Base-by-base conservation (phyloP, 2,329 filamentous ascomycete genomes). In the Cladorrhinum sp. region DNA sequence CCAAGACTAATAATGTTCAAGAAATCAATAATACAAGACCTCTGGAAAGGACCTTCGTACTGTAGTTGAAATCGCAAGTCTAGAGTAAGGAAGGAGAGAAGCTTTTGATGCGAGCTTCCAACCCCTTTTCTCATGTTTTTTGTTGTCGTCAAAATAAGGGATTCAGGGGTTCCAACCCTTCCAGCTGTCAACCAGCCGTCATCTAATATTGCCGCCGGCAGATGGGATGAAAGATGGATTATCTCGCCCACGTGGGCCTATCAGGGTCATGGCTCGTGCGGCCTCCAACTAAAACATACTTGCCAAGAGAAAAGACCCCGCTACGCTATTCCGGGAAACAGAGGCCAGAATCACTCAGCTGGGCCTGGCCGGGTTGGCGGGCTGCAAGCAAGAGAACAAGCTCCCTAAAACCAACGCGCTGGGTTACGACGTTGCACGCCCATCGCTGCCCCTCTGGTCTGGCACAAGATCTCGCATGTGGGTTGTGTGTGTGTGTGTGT, bases 301-400 rank as follows among this genome's bases (percentile, higher is more conserved):
- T 55, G 52, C 21, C 52, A 39, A 55, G 30, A 33, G 7, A 21
- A 9, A 8, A 6, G 20, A 33, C 30, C 52, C 52, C 52, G 52
- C 53, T 55, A 42, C 53, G 21, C 53, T 55, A 55, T 55, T 55
- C 39, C 33, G n/a, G 53, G 53, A 24, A 55, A 42, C 53, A 26
- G 21, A 21, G 33, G 12, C 33, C 33, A 42, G 4, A 8, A 42
- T 23, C 23, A 21, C n/a, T n/a, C 21, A 23, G 53, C 33, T 55
- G 30, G 33, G 53, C 18, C 24, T 26, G 12, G 33, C 20, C 39
- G n/a, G 33, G 53, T 30, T 21, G 33, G 53, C 33, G n/a, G 51
- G 51, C 2, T 36, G 51, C 30, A 33, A 28, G 28, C 20, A 33
- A 28, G 51, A 28, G 28, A 53, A 39, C 21, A 9, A 23, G 20